A percentile compares a stretch with the other conserved stretches of the same genome.
phyloP scores from a whole-genome alignment of 2,329 filamentous ascomycete species.

The Akanthomyces uredinophilus region DNA sequence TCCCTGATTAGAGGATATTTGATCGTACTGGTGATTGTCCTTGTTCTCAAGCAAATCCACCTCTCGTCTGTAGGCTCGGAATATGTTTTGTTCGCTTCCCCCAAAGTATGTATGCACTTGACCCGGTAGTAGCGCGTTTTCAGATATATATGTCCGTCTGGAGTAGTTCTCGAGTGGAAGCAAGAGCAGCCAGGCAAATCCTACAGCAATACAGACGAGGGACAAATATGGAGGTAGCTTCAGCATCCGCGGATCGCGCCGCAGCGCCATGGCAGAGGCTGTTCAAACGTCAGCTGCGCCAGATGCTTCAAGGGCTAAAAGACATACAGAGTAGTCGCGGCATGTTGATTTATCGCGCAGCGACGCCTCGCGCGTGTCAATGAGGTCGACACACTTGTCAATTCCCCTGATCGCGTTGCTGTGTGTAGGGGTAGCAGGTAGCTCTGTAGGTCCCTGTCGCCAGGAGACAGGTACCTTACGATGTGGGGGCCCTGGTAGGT shows the following conservation, averaged over 20 bases:
- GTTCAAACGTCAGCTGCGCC: background rate
- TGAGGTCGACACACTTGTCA: background rate
- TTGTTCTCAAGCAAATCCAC: constrained; percentile 57
- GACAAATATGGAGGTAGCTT: constrained; percentile 86
- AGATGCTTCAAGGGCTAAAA: background rate
- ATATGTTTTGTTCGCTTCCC: constrained; percentile 91
- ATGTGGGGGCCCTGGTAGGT: background rate
- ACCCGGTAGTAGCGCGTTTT: constrained; percentile 90
- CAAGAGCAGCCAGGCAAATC: constrained; percentile 83
- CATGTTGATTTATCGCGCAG: constrained; percentile 31
- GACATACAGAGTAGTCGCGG: constrained; percentile 50
- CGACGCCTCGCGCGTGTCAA: background rate
- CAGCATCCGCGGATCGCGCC: constrained; percentile 74
- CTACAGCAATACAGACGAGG: constrained; percentile 75
- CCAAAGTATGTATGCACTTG: constrained; percentile 98
- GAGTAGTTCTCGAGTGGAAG: constrained; percentile 89
- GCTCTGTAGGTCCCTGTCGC: too few relatives aligned
- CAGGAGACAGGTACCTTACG: too few relatives aligned
- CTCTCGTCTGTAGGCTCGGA: constrained; percentile 84
- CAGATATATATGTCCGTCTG: constrained; percentile 89
- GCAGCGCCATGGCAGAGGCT: constrained; percentile 63
- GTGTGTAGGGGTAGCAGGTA: too few relatives aligned
- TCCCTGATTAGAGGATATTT: too few relatives aligned
- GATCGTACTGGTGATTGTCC: constrained; percentile 47
- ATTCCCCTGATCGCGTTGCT: background rate